phyloP scores from a whole-genome alignment of 345 rosid species.

The Euphorbia tirucalli region DNA sequence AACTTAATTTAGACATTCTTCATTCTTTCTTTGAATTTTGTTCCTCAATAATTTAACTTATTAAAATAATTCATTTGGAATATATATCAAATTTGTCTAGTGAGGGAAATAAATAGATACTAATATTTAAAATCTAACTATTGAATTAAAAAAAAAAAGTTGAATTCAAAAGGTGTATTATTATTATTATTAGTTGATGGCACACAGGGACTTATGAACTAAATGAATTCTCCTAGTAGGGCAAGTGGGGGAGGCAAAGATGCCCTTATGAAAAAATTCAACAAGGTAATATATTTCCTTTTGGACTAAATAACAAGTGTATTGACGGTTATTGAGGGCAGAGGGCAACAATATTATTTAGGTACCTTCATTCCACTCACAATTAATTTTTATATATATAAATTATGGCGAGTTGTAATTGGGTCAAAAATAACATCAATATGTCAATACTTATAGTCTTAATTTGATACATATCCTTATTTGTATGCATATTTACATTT shows the following conservation, averaged over 20 bases:
- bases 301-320: constrained; percentile 11
- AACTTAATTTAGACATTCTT: not conserved
- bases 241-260: constrained; percentile 7
- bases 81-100: no score
- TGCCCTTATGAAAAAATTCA: constrained; percentile 1
- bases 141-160: no score
- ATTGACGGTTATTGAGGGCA: constrained; percentile 1
- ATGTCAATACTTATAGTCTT: constrained; percentile 1
- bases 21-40: not conserved
- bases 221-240: not conserved
- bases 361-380: constrained; percentile 21
- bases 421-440: constrained; percentile 17
- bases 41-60: not conserved
- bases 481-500: no score
- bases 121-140: no score
- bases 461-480: not conserved
- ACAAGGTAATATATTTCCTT: constrained; percentile 21
- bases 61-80: no score
- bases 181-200: not conserved
- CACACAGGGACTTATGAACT: not conserved
- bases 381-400: not conserved
- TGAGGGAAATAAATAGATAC: no score
- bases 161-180: no score
- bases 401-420: no score
- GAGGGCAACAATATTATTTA: not conserved